phyloP scores from a whole-genome alignment of 805 yeast genomes.

The Candida germanica region DNA sequence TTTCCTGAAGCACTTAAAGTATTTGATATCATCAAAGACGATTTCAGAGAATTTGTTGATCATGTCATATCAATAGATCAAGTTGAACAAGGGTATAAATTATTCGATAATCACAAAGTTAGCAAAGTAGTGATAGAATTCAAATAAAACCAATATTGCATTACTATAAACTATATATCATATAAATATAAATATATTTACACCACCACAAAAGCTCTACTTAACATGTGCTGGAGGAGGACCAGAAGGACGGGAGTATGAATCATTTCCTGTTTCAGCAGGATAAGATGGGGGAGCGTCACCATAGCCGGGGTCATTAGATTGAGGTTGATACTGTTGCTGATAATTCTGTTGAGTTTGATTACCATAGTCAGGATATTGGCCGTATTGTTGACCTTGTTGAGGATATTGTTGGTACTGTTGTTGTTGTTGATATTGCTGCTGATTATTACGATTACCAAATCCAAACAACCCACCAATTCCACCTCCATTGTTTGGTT shows the following conservation, averaged over 20 bases:
- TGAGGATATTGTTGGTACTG: conserved; percentile 10
- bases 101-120: conserved; percentile 52
- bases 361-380: conserved; percentile 2
- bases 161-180: neutral
- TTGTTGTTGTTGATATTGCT: conserved; percentile 11
- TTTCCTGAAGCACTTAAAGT: conserved; percentile 50
- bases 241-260: conserved; percentile 9
- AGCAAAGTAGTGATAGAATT: conserved; percentile 51
- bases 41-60: conserved; percentile 53
- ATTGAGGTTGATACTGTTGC: conserved; percentile 7
- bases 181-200: too few species aligned
- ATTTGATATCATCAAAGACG: conserved; percentile 41
- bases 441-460: conserved; percentile 8
- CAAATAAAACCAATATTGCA: too few species aligned
- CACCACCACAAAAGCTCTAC: conserved; percentile 7
- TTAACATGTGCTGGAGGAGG: conserved; percentile 15
- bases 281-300: conserved; percentile 15
- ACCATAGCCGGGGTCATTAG: conserved; percentile 8
- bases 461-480: conserved; percentile 1
- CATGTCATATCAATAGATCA: conserved; percentile 42
- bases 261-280: neutral
- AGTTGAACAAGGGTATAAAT: conserved; percentile 44
- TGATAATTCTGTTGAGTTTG: conserved; percentile 5
- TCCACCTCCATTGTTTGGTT: conserved; percentile 1
- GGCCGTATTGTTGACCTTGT: conserved; percentile 10